Evolutionary conservation across 129 eudicot species (phyloP).

Genomic region (Apium graveolens): DNA sequence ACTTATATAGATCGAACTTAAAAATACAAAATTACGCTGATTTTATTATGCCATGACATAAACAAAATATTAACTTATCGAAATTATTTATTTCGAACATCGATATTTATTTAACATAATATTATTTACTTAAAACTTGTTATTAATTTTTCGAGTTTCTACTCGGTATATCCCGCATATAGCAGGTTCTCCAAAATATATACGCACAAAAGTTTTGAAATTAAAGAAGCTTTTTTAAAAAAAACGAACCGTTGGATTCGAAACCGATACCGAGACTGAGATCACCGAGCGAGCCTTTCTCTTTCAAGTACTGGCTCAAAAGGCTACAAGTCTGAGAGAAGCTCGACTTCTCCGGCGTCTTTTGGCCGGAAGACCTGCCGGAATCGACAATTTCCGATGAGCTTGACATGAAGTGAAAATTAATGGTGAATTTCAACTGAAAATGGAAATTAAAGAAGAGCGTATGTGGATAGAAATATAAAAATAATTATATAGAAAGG

Average conservation of each 20-base stretch:
- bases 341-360: constrained; percentile 16
- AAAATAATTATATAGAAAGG: no score
- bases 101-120: neutral
- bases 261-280: constrained; percentile 26
- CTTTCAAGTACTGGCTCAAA: constrained; percentile 51
- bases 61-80: neutral
- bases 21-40: neutral
- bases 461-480: neutral
- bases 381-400: constrained; percentile 35
- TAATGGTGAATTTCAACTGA: neutral
- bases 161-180: no score
- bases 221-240: no score
- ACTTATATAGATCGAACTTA: neutral
- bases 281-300: constrained; percentile 38
- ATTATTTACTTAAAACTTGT: no score
- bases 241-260: neutral
- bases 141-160: no score
- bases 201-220: no score
- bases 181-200: no score
- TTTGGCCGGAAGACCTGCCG: constrained; percentile 25
- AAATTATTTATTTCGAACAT: neutral
- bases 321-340: constrained; percentile 45
- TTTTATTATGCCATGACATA: no score
- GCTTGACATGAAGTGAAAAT: constrained; percentile 15
- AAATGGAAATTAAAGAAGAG: neutral